A percentile compares a stretch with the other conserved stretches of the same genome.
Evolutionary conservation across 306 rosid species (phyloP).

Genomic region (Cucumis hystrix): DNA sequence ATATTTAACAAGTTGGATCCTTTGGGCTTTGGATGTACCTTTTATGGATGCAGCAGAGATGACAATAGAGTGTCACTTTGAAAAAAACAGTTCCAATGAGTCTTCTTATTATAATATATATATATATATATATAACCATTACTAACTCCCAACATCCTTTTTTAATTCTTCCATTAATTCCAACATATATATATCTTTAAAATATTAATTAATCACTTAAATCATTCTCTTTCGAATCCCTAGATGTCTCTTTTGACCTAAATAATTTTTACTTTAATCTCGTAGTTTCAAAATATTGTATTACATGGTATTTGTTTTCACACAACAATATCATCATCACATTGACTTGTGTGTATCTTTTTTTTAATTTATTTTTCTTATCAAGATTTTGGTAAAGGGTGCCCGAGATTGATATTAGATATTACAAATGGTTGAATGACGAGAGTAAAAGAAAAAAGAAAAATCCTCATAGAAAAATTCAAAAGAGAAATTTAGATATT

Average conservation of each 20-base stretch:
- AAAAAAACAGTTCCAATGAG: not conserved
- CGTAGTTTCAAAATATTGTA: not conserved
- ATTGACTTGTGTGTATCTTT: not conserved
- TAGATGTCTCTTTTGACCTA: too few relatives aligned
- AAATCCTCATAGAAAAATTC: too few relatives aligned
- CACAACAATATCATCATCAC: not conserved
- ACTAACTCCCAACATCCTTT: not conserved
- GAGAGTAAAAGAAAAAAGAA: too few relatives aligned
- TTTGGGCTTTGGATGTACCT: not conserved
- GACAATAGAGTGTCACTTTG: not conserved
- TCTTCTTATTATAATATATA: not conserved
- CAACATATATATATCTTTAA: not conserved
- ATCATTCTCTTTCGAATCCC: not conserved
- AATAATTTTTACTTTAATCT: not conserved
- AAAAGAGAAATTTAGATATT: too few relatives aligned
- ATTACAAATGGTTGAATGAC: too few relatives aligned
- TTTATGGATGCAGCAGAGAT: not conserved
- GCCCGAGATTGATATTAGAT: too few relatives aligned
- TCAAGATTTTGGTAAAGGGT: not conserved
- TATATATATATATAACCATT: not conserved
- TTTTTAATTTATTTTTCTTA: too few relatives aligned
- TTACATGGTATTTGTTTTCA: not conserved
- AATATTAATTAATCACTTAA: not conserved
- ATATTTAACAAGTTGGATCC: too few relatives aligned
- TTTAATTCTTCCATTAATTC: not conserved